Percentiles rank a stretch among this genome's conserved stretches.
Conservation (phyloP, 2,329 filamentous ascomycete species). For the Lachnellula subtilissima region DNA sequence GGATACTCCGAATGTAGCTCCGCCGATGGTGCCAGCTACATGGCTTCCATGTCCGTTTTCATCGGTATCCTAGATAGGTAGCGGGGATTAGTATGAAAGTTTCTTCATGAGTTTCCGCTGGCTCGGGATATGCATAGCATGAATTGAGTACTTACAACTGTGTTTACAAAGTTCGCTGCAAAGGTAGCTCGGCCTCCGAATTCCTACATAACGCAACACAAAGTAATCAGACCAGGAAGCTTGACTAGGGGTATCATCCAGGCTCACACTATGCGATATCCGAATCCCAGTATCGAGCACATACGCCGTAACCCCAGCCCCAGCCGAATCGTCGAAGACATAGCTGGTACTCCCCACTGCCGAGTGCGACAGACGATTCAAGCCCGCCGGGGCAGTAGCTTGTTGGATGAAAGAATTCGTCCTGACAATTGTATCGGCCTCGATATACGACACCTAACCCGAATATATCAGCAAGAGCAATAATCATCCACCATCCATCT, state of each 20-base stretch:
- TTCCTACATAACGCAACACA: conserved; percentile 13
- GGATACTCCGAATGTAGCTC: conserved; percentile 36
- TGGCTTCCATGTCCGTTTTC: conserved; percentile 40
- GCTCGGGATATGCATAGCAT: not conserved
- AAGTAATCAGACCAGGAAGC: not conserved
- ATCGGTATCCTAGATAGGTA: conserved; percentile 29
- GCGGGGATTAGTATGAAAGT: not conserved
- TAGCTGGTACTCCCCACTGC: conserved; percentile 22
- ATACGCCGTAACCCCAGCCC: conserved; percentile 32
- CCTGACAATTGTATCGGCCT: conserved; percentile 48
- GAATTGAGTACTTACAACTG: not conserved
- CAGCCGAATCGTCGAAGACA: conserved; percentile 30
- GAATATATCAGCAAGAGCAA: too few species aligned
- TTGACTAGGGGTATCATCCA: not conserved
- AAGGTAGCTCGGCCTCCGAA: conserved; percentile 34
- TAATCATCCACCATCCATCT: too few species aligned
- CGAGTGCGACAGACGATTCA: conserved; percentile 30
- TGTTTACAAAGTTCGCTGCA: conserved; percentile 31
- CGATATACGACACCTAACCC: conserved; percentile 46
- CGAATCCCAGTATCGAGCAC: conserved; percentile 36
- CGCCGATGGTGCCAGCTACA: conserved; percentile 37
- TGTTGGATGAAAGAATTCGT: conserved; percentile 44
- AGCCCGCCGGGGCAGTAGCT: conserved; percentile 42
- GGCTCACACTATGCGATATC: conserved; percentile 27
- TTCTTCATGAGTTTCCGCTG: not conserved